Percentiles rank a stretch among this genome's conserved stretches.
These are phyloP conservation scores for Aulographum hederae DNA, from an alignment of 2,329 filamentous ascomycete genomes.

Conservation along the genomic window DNA sequence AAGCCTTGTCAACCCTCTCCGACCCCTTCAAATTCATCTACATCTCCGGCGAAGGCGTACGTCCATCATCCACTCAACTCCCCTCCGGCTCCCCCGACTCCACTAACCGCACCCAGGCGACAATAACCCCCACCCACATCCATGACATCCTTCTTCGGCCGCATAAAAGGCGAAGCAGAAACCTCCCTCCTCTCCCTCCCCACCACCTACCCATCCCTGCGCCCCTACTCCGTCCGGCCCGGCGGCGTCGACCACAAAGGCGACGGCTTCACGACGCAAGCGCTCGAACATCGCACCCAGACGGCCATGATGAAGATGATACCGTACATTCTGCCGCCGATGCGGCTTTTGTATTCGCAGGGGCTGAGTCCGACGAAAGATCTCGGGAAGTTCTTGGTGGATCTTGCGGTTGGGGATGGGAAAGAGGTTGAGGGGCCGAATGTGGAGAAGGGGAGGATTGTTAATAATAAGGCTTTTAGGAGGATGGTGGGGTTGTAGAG, in stretches of 20 bases:
- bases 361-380: conserved; percentile 26
- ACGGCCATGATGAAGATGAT: conserved; percentile 9
- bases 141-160: too few relatives aligned
- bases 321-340: conserved; percentile 9
- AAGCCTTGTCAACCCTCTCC: conserved; percentile 35
- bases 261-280: conserved; percentile 22
- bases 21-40: conserved; percentile 48
- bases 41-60: conserved; percentile 42
- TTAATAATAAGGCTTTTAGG: conserved; percentile 22
- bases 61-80: conserved; percentile 34
- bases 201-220: conserved; percentile 27
- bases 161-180: conserved; percentile 57
- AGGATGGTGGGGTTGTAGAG: conserved; percentile 15
- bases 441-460: conserved; percentile 19
- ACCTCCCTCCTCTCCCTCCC: conserved; percentile 34
- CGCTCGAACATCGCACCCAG: conserved; percentile 12
- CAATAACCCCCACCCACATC: too few relatives aligned
- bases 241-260: conserved; percentile 34
- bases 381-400: conserved; percentile 28
- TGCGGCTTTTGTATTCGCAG: conserved; percentile 13
- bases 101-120: too few relatives aligned
- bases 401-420: conserved; percentile 30
- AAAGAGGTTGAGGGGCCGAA: conserved; percentile 18
- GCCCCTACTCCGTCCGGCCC: conserved; percentile 39
- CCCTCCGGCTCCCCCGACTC: conserved; percentile 39